Evolutionary conservation across 2,329 filamentous ascomycete species (phyloP), one percentile per base, ranked within the genome.

Genomic region (Trichoderma pleuroti): DNA sequence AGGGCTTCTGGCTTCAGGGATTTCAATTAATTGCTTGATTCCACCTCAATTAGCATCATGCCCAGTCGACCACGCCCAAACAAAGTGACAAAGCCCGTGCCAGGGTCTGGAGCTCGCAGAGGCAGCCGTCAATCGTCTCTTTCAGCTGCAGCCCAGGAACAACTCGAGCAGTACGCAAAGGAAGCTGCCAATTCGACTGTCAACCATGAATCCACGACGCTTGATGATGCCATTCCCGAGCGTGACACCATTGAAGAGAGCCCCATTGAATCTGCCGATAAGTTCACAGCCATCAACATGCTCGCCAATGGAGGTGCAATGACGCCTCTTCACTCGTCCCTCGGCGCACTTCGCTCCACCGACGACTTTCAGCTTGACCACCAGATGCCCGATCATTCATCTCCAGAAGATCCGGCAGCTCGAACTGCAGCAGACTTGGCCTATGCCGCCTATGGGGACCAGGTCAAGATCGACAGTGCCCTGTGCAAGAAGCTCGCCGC

Each of bases 401-500:
- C 70, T 4, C 65, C 70, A n/a, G 39, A 63, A 28, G 71, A 70
- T n/a, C 49, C 59, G 3, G 21, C 67, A 11, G 46, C 64, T 54
- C 76, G 73, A 71, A 84, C 83, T 6, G 86, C 86, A 1, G 84
- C 84, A 68, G 80, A 84, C 5, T 76, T 87, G 18, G 85, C 86
- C 8, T 76, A 77, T 14, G 80, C 83, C 56, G 83, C 81, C 1
- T 87, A 86, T 56, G 87, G 87, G 70, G 72, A 74, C 8, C 76
- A 78, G 3, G 80, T 88, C 28, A 81, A 82, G 42, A 82, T 87
- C 28, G 86, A 88, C 32, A 87, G 86, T 75, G 83, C 84, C 0
- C 79, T 89, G 12, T 85, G 85, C n/a, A 87, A 84, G 78, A 83
- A 85, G 49, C 79, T 89, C n/a, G 82, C 85, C 4, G 78, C 79